Conservation (phyloP, 805 yeast genomes). For the Limtongia smithiae region DNA sequence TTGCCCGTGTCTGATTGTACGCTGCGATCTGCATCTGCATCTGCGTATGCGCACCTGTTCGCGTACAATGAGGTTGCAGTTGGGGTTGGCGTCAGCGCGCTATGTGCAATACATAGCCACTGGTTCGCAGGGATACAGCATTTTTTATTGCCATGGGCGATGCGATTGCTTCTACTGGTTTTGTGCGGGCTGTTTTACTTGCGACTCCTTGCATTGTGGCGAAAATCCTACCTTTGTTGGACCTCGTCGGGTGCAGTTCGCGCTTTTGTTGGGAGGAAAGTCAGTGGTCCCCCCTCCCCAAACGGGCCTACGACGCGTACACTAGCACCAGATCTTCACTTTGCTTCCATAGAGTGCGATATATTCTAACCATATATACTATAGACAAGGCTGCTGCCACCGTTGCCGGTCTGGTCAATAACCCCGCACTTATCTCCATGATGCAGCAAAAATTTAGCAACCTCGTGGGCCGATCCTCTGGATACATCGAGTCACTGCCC, state of each 20-base stretch:
- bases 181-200: too few species aligned
- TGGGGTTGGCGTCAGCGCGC: too few species aligned
- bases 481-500: slow-evolving; percentile 78
- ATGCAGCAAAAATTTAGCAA: slow-evolving; percentile 85
- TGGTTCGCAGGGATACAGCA: too few species aligned
- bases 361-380: not conserved
- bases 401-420: slow-evolving; percentile 54
- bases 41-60: not conserved
- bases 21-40: not conserved
- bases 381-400: slow-evolving; percentile 32
- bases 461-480: slow-evolving; percentile 80
- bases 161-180: too few species aligned
- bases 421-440: slow-evolving; percentile 79
- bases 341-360: not conserved
- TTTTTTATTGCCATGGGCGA: too few species aligned
- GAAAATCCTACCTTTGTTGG: not conserved
- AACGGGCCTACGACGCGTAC: too few species aligned
- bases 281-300: not conserved
- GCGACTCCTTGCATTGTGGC: not conserved
- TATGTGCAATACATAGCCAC: too few species aligned
- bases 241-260: not conserved
- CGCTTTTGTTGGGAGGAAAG: slow-evolving; percentile 11
- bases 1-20: not conserved
- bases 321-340: too few species aligned
- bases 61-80: too few species aligned